Conservation (phyloP, 306 rosid species). For the Quercus mongolica region DNA sequence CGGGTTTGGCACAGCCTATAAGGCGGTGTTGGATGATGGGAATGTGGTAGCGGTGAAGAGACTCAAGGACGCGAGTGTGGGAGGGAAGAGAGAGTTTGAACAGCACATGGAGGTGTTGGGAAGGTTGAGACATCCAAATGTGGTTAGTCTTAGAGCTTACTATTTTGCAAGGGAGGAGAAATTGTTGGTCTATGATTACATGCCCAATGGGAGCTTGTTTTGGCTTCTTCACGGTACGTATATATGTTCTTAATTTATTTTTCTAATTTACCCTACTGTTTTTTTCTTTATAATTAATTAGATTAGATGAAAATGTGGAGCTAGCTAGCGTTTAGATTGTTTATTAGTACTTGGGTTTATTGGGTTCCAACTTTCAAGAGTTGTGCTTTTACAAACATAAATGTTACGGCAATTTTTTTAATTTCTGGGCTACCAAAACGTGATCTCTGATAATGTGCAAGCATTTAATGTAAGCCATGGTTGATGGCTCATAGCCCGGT, state of each 20-base stretch:
- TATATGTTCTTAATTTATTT: too few species aligned
- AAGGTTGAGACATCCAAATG: conserved; percentile 42
- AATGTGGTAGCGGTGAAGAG: conserved; percentile 83
- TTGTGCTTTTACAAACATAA: neutral
- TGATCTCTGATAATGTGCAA: neutral
- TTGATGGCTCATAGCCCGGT: neutral
- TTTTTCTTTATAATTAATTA: neutral
- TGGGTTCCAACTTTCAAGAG: neutral
- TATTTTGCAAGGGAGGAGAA: conserved; percentile 80
- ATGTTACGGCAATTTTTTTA: neutral
- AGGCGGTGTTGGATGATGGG: conserved; percentile 85
- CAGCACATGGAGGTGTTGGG: conserved; percentile 78
- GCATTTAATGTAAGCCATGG: neutral
- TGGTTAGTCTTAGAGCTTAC: conserved; percentile 69
- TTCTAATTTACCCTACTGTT: neutral
- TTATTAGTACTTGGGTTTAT: neutral
- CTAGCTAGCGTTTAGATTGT: neutral
- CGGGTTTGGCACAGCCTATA: conserved; percentile 76
- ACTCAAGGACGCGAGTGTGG: conserved; percentile 58
- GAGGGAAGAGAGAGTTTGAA: conserved; percentile 75
- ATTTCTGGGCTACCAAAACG: conserved; percentile 21
- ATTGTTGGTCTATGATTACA: conserved; percentile 72
- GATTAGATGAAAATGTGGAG: too few species aligned
- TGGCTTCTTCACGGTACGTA: conserved; percentile 84
- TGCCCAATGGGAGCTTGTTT: conserved; percentile 78